Evolutionary conservation across 2,329 filamentous ascomycete species (phyloP).

Genomic region (Colletotrichum graminicola): DNA sequence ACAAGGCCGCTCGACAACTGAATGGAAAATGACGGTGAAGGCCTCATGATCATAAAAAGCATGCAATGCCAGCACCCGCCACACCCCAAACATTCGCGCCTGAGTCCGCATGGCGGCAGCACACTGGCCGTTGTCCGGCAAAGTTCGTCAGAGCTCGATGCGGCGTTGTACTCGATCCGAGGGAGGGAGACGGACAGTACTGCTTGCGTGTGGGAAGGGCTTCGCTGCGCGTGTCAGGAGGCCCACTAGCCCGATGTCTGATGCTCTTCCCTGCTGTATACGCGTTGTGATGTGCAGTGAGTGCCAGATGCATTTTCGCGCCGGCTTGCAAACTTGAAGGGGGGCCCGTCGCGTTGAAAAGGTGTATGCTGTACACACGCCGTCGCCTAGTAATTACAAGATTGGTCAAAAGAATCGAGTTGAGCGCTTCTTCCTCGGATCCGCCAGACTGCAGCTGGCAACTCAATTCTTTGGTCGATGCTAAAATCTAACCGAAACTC

Average conservation of each 20-base stretch:
- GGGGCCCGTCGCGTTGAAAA: not conserved
- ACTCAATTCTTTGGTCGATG: slow-evolving; percentile 11
- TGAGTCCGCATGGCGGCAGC: slow-evolving; percentile 8
- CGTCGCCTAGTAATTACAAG: not conserved
- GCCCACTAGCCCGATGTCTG: slow-evolving; percentile 12
- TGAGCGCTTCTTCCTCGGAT: not conserved
- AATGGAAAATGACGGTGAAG: slow-evolving; percentile 30
- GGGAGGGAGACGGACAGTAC: not conserved
- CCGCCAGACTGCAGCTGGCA: slow-evolving; percentile 8
- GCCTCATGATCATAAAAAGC: not conserved
- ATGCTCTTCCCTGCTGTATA: not conserved
- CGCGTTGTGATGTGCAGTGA: slow-evolving; percentile 10
- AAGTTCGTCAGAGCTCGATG: slow-evolving; percentile 20
- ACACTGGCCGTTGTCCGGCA: slow-evolving; percentile 8
- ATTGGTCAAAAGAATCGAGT: not conserved
- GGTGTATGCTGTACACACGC: not conserved
- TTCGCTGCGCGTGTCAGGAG: slow-evolving; percentile 8
- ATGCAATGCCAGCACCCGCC: slow-evolving; percentile 14
- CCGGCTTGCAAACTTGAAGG: slow-evolving; percentile 22
- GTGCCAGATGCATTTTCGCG: too few relatives aligned
- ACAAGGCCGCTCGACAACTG: slow-evolving; percentile 7
- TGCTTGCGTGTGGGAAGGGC: slow-evolving; percentile 1
- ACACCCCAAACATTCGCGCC: slow-evolving; percentile 2
- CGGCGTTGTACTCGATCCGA: slow-evolving; percentile 20
- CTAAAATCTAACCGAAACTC: slow-evolving; percentile 3